phyloP scores from a whole-genome alignment of 768 basidiomycete genomes.

The Lentinus brumalis region DNA sequence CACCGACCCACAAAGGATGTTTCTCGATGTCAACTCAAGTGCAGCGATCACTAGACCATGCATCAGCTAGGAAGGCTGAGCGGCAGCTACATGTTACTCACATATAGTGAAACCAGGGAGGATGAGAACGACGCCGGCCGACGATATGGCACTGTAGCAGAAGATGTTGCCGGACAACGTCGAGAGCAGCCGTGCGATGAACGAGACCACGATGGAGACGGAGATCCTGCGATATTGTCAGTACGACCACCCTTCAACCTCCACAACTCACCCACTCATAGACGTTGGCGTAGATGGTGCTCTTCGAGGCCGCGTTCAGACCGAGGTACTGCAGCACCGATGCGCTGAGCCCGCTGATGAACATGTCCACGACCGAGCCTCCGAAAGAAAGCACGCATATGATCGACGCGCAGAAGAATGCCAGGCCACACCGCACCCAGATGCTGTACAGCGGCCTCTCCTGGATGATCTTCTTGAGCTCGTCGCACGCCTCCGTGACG shows the following conservation, averaged over 20 bases:
- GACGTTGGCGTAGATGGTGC: slow-evolving; percentile 90
- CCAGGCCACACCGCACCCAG: slow-evolving; percentile 66
- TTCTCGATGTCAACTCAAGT: slow-evolving; percentile 79
- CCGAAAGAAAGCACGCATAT: slow-evolving; percentile 86
- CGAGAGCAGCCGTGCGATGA: slow-evolving; percentile 77
- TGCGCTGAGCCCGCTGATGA: slow-evolving; percentile 72
- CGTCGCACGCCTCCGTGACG: slow-evolving; percentile 68
- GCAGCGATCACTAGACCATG: slow-evolving; percentile 64
- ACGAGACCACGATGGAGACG: slow-evolving; percentile 81
- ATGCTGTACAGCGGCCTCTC: slow-evolving; percentile 70
- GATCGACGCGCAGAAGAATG: slow-evolving; percentile 76
- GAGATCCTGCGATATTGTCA: slow-evolving; percentile 59
- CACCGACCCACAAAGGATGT: slow-evolving; percentile 80
- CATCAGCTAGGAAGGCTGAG: not conserved
- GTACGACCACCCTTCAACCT: not conserved
- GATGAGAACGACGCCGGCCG: slow-evolving; percentile 88
- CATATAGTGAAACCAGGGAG: slow-evolving; percentile 85
- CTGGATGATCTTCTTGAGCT: slow-evolving; percentile 63
- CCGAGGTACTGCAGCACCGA: slow-evolving; percentile 78
- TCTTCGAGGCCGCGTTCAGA: slow-evolving; percentile 80
- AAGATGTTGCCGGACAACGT: slow-evolving; percentile 74
- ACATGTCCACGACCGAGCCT: slow-evolving; percentile 81
- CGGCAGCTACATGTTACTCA: slow-evolving; percentile 39
- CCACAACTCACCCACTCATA: slow-evolving; percentile 72
- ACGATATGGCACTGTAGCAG: slow-evolving; percentile 90